Conservation (phyloP, 169 alveolate species). For the Eimeria sp. region DNA sequence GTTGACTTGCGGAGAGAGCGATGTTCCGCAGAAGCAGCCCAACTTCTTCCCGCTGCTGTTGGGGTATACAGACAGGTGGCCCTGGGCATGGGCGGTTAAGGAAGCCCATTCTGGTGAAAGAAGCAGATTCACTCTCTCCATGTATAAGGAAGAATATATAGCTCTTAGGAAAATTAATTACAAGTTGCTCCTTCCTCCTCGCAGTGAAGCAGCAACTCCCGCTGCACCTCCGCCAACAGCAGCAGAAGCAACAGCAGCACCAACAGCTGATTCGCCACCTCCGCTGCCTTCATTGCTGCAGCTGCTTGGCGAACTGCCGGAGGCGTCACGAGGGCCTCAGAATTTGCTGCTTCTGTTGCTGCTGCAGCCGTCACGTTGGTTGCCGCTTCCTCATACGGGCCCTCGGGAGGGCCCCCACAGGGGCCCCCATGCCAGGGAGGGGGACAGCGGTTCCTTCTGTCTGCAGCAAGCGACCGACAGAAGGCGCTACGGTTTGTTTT, state of each 20-base stretch:
- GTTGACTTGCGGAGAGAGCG: slow-evolving; percentile 6
- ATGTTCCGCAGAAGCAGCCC: not conserved
- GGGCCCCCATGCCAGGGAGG: not conserved
- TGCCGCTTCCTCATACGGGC: not conserved
- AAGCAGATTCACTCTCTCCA: not conserved
- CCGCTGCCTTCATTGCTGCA: not conserved
- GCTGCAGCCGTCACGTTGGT: slow-evolving; percentile 61
- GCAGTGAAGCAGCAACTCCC: not conserved
- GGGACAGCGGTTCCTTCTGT: not conserved
- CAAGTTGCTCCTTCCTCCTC: not conserved
- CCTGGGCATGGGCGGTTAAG: not conserved
- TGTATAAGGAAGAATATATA: not conserved
- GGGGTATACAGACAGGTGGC: not conserved
- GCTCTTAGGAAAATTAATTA: not conserved
- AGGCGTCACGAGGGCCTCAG: not conserved
- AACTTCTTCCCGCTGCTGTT: slow-evolving; percentile 17
- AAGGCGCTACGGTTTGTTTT: slow-evolving; percentile 13
- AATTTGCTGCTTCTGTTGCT: slow-evolving; percentile 13
- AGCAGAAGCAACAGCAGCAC: not conserved
- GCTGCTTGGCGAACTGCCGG: slow-evolving; percentile 35
- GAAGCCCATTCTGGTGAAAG: not conserved
- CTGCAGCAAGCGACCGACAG: slow-evolving; percentile 32
- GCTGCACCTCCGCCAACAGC: not conserved
- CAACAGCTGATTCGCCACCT: not conserved
- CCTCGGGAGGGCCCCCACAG: not conserved